A percentile compares a stretch with the other conserved stretches of the same genome.
Evolutionary conservation across 2,329 filamentous ascomycete genomes (phyloP).

Genomic region (Trichoderma brevicompactum): DNA sequence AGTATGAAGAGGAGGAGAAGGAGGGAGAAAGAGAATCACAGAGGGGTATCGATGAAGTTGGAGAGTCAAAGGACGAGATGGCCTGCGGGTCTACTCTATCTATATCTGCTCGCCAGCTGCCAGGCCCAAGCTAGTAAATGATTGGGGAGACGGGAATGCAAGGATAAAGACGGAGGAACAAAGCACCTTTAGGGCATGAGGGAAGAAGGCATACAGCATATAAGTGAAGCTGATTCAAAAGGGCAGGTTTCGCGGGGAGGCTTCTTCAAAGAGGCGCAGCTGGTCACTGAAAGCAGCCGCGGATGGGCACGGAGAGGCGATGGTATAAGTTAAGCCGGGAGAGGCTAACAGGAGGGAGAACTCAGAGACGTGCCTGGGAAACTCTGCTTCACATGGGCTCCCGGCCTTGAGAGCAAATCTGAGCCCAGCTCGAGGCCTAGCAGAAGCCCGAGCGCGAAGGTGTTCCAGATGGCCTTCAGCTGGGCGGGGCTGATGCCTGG

Average conservation of each 20-base stretch:
- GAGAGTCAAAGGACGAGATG: background rate
- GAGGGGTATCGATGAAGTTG: background rate
- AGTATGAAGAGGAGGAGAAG: background rate
- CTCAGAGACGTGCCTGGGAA: too few relatives aligned
- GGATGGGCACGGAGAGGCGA: background rate
- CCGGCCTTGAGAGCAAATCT: background rate
- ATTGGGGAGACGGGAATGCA: background rate
- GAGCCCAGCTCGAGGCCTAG: background rate
- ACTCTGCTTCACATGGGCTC: too few relatives aligned
- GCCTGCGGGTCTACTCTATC: constrained; percentile 12
- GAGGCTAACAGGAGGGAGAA: background rate
- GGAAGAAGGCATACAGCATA: background rate
- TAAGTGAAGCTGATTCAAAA: background rate
- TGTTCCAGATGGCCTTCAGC: constrained; percentile 16
- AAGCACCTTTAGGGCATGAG: background rate
- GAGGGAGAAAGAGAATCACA: background rate
- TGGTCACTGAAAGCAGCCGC: background rate
- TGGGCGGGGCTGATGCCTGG: constrained; percentile 28
- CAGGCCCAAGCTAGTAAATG: background rate
- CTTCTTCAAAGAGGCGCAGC: constrained; percentile 11
- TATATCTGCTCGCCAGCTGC: background rate
- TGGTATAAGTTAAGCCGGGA: background rate
- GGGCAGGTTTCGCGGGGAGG: background rate
- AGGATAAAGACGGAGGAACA: background rate
- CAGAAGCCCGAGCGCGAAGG: background rate